Base-by-base conservation (phyloP, 495 filamentous ascomycete genomes). In the Patellaria atrata region DNA sequence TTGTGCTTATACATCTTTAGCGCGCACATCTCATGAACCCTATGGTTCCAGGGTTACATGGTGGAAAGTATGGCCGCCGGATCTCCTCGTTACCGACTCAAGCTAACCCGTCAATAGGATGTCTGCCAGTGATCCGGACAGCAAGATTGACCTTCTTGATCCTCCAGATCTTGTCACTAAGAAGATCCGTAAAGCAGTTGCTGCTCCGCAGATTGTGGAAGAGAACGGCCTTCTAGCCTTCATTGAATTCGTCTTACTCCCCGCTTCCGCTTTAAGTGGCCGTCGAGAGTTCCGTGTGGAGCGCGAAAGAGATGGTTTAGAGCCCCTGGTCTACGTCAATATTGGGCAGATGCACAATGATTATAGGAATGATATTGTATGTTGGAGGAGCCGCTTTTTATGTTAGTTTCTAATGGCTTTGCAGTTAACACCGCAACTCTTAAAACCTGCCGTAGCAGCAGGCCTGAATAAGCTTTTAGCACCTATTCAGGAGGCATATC, bases 61-160 rank as follows among this genome's bases (percentile, higher is more conserved):
- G 82, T 12, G 89, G 79, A 15, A 94, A 94, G 61, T 87, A 79
- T 75, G 71, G 66, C 39, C 27, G 15, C 18, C 36, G 21, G 29
- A 14, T 25, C 8, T 22, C 33, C 14, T 12, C 22, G 12, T 2
- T 28, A 32, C 18, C 4, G n/a, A 3, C 3, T 3, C 16, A 4
- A 16, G 35, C 39, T 15, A 49, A 50, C 22, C 48, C n/a, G n/a
- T n/a, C n/a, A n/a, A n/a, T n/a, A n/a, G n/a, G 27, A 50, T 73
- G 64, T 62, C 61, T 38, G 57, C 62, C 11, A 67, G 58, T 15
- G 68, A 71, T 40, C 62, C 70, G 21, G 77, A 83, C 48, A 77
- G 67, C 30, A 92, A 97, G 63, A 93, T 96, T 44, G 89, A 96
- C 54, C 63, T 97, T 5, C 67, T 97, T 4, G 89, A 97, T 43